Evolutionary conservation across 345 rosid species (phyloP), one percentile per base, ranked within the genome.

Genomic region (Populus deltoides): DNA sequence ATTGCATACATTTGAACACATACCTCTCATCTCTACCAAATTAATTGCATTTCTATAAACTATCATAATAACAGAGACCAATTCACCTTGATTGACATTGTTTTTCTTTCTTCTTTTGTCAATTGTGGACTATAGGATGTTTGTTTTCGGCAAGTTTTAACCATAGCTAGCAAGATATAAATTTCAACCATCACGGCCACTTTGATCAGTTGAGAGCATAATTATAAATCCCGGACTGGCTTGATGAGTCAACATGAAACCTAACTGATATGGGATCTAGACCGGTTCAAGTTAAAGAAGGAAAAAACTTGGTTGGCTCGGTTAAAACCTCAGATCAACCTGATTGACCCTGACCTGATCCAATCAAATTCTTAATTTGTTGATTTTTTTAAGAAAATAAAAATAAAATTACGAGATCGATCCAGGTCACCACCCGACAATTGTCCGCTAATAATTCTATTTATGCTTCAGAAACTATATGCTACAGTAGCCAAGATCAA

Each of bases 211-310:
- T 57, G 6, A n/a, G 0, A 41, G 2, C 11, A 41, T 41, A 10
- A 2, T 9, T 41, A 41, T 41, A 41, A 2, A 31, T 31, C 3
- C 0, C 2, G 33, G 3, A 31, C 2, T 31, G 33, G 6, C 35
- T 5, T 33, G 2, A 4, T 0, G 5, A 4, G 0, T 33, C 36
- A 4, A 33, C 0, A 6, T 0, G 3, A 0, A 33, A 33, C 0
- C 5, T 0, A 0, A 0, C 45, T 41, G 3, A 41, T 3, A 0
- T 41, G 13, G 0, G 6, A 41, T 41, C 13, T 41, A 38, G 39
- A 7, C 0, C 8, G 39, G 0, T 38, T 41, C 3, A 41, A 41
- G 12, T 41, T 41, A 2, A 41, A 41, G 3, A 41, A 11, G 0
- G 3, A 41, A 9, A 8, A 41, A 10, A 41, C 3, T 12, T 41